Evolutionary conservation across 192 early-diverging fungal genomes (phyloP), one percentile per base, ranked within the genome.

Genomic region (Linnemannia elongata): DNA sequence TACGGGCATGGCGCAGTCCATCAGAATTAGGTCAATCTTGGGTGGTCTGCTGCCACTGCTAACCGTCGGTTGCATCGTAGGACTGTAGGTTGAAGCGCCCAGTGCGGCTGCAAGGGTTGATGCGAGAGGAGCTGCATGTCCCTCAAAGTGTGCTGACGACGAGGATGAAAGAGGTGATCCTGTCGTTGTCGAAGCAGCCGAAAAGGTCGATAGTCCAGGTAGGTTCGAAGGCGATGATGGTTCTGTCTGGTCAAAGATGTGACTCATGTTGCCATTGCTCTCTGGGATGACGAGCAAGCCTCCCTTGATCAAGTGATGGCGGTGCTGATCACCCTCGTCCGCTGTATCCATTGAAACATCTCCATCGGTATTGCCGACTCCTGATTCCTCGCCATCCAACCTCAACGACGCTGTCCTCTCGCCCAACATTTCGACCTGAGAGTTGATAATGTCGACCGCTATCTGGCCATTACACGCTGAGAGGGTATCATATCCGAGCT

Each of bases 1-100:
- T 38, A 94, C 81, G 0, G 93, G 93, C 93, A 94, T 94, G 30
- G 92, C 91, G 69, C 90, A 87, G 75, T 93, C 92, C 88, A 92
- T 92, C 72, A 89, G 44, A 77, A 91, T 93, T 69, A 90, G 33
- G 42, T 86, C 84, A 55, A 86, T 81, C 63, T 86, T 80, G 35
- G 75, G 33, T 4, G 52, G 71, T n/a, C n/a, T 75, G 20, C 33
- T 63, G 17, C 30, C 18, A 6, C 38, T 47, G 20, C 18, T 27
- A 3, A 27, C 38, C 33, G 45, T 57, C 1, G 82, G 63, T 47
- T 49, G n/a, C 24, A 71, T 44, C 1, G 71, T 35, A 20, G 63
- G 60, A 13, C 30, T 66, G 36, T 20, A 17, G 69, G 9, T 7
- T 76, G 38, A 79, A 38, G 35, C 49, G 57, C 44, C 39, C 15